Percentiles rank a stretch among this genome's conserved stretches.
phyloP scores from a whole-genome alignment of 805 yeast genomes.

The Metschnikowia reukaufii region DNA sequence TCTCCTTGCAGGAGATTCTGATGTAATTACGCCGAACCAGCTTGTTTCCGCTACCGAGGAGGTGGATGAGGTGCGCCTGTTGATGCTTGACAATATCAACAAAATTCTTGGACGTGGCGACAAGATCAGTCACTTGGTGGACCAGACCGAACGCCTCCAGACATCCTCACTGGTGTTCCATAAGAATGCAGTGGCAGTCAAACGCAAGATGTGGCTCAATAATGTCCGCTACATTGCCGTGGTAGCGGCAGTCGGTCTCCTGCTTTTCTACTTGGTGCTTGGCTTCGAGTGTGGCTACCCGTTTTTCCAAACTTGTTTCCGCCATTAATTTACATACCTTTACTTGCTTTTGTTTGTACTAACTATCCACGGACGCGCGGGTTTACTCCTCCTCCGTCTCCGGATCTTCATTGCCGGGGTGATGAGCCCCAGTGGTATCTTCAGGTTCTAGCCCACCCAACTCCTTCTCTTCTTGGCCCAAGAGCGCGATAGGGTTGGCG shows the following conservation, averaged over 20 bases:
- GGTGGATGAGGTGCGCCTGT: conserved; percentile 60
- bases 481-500: conserved; percentile 35
- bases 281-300: conserved; percentile 59
- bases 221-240: conserved; percentile 47
- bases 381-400: conserved; percentile 8
- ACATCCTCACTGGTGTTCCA: conserved; percentile 67
- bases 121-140: conserved; percentile 66
- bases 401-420: conserved; percentile 11
- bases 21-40: conserved; percentile 37
- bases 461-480: conserved; percentile 35
- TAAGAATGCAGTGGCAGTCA: conserved; percentile 61
- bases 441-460: conserved; percentile 27
- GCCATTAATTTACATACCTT: conserved; percentile 2
- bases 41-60: conserved; percentile 49
- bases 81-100: conserved; percentile 74
- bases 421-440: conserved; percentile 17
- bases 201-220: conserved; percentile 69
- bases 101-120: conserved; percentile 77
- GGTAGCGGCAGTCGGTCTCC: conserved; percentile 16
- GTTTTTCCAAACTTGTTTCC: conserved; percentile 42
- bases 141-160: conserved; percentile 74
- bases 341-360: background rate
- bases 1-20: conserved; percentile 12
- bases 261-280: conserved; percentile 45
- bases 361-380: background rate